These are phyloP conservation scores for Helminthosporium solani DNA, from an alignment of 2,329 filamentous ascomycete species.

Conservation along the genomic window DNA sequence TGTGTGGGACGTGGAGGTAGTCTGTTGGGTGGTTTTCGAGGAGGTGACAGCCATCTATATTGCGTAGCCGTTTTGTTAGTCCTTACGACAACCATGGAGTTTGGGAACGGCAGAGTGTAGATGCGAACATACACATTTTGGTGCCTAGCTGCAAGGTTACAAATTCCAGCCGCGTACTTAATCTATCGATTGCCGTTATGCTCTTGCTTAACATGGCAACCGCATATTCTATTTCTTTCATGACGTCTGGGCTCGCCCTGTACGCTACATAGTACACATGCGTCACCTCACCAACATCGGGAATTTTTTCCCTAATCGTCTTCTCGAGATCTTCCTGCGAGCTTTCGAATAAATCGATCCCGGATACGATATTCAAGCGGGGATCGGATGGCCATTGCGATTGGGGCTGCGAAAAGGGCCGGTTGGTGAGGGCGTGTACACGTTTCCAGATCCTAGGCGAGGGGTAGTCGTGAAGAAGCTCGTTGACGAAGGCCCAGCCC, in stretches of 20 bases:
- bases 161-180: slow-evolving; percentile 26
- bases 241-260: slow-evolving; percentile 44
- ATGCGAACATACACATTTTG: slow-evolving; percentile 38
- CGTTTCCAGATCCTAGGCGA: slow-evolving; percentile 46
- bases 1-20: slow-evolving; percentile 28
- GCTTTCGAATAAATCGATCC: slow-evolving; percentile 44
- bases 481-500: slow-evolving; percentile 53
- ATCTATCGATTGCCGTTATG: slow-evolving; percentile 31
- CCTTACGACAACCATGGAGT: slow-evolving; percentile 4
- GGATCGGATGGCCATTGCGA: slow-evolving; percentile 39
- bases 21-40: slow-evolving; percentile 42
- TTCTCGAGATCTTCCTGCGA: slow-evolving; percentile 35
- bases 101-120: neutral
- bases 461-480: slow-evolving; percentile 51
- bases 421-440: slow-evolving; percentile 52
- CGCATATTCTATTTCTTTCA: slow-evolving; percentile 44
- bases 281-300: slow-evolving; percentile 40
- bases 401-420: slow-evolving; percentile 40
- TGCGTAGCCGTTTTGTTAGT: too few relatives aligned
- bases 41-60: slow-evolving; percentile 44
- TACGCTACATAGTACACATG: slow-evolving; percentile 49
- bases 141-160: slow-evolving; percentile 32
- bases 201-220: slow-evolving; percentile 46
- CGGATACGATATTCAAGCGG: slow-evolving; percentile 42
- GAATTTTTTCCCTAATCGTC: slow-evolving; percentile 39